Base-by-base conservation (phyloP, 176 grass and related monocot species). In the Triticum monococcum region DNA sequence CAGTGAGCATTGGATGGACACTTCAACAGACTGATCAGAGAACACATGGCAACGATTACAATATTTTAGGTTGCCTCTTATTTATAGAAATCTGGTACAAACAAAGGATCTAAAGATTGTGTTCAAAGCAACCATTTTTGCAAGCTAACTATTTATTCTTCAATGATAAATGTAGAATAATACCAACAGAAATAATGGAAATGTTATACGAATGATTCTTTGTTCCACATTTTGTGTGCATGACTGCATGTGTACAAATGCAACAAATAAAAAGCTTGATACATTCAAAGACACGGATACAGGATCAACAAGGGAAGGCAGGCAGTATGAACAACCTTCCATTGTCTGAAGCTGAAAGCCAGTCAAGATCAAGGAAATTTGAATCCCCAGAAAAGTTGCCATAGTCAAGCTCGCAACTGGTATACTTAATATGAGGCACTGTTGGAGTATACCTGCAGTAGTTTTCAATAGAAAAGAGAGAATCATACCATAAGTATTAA, bases 321-420 rank as follows among this genome's bases (percentile, higher is more conserved):
- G 24, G 31, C 18, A 24, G 25, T 85, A 74, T 43, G 31, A 85
- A 79, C 56, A 78, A 91, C 90, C 90, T 88, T 91, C 85, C 90
- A 63, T 81, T 87, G 52, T 81, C 90, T 88, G 90, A 85, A 88
- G 82, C 56, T 57, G 86, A 82, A 85, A 91, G 86, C 90, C 86
- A 91, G 72, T 88, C 90, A 82, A 91, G 86, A 81, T 91, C 82
- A 57, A 91, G 86, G 52, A 91, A 91, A 84, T 91, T 91, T 65
- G 90, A 91, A 82, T 91, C 90, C 26, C 90, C 90, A 65, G 90
- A 78, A 72, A 70, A 82, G 56, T 72, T 85, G 82, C 78, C 85
- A 26, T 91, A 91, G 71, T 81, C 70, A 43, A 85, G 86, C 45
- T 85, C 82, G 26, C 77, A 88, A 82, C 78, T 81, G 75, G 11